Evolutionary conservation across 306 rosid species (phyloP).

Genomic region (Sicyos edulis): DNA sequence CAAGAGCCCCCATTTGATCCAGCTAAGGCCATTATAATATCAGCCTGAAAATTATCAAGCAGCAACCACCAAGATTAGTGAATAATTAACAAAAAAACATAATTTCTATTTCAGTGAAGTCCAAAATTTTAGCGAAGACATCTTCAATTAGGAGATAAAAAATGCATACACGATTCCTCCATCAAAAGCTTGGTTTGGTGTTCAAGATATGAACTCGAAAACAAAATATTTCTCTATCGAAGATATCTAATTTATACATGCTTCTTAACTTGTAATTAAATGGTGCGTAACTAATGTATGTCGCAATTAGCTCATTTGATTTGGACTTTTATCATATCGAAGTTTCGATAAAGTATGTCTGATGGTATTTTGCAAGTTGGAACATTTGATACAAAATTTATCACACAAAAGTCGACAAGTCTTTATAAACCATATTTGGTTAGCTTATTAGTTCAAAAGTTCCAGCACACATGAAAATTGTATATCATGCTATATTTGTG

Average conservation of each 20-base stretch:
- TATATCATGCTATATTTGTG: too few relatives aligned
- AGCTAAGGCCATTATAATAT: slow-evolving; percentile 88
- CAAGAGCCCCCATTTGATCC: slow-evolving; percentile 97
- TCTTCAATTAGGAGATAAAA: slow-evolving; percentile 3
- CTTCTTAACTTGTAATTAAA: slow-evolving; percentile 9
- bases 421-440: too few relatives aligned
- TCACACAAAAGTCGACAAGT: background rate
- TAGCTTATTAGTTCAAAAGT: too few relatives aligned
- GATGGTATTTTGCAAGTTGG: background rate
- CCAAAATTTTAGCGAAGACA: background rate
- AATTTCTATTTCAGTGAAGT: background rate
- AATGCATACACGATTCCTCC: background rate
- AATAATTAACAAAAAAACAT: background rate
- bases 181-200: background rate
- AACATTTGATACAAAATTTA: background rate
- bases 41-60: slow-evolving; percentile 51
- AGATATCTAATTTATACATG: background rate
- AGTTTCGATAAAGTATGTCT: background rate
- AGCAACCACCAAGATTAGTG: background rate
- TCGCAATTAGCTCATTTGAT: background rate
- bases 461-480: too few relatives aligned
- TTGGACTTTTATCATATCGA: background rate
- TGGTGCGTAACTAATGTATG: background rate
- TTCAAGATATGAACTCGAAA: background rate
- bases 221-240: background rate